Percentiles rank a stretch among this genome's conserved stretches.
These are phyloP conservation scores for Porcisia deanei DNA, from an alignment of 208 protist species.

Conservation along the genomic window DNA sequence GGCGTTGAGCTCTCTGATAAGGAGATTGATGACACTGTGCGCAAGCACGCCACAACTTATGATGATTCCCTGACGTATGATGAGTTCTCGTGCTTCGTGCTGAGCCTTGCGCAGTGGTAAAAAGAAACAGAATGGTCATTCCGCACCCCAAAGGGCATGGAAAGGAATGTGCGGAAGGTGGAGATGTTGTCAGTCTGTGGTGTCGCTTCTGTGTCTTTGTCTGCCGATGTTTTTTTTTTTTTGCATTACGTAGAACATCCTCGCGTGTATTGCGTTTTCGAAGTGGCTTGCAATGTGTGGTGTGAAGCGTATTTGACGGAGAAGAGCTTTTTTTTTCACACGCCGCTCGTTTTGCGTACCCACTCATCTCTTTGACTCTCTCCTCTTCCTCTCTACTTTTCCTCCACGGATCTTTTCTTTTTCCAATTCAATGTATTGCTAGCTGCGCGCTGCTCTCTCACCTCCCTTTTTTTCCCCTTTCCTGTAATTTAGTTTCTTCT, in stretches of 20 bases:
- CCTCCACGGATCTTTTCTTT: not conserved
- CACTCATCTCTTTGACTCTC: not conserved
- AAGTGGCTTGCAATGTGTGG: constrained; percentile 1
- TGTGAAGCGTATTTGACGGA: not conserved
- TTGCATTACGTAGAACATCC: not conserved
- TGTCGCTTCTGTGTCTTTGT: not conserved
- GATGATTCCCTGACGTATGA: constrained; percentile 83
- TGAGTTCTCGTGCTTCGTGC: constrained; percentile 91
- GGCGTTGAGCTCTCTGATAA: constrained; percentile 78
- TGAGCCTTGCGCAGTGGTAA: constrained; percentile 88
- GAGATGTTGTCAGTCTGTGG: constrained; percentile 2
- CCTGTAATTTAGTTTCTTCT: constrained; percentile 2
- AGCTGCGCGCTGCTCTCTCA: constrained; percentile 1
- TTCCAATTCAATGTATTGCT: constrained; percentile 10
- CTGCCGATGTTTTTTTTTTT: not conserved
- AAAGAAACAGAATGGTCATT: not conserved
- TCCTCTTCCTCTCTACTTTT: not conserved
- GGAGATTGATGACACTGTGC: constrained; percentile 74
- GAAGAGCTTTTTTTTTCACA: not conserved
- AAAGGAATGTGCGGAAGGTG: not conserved
- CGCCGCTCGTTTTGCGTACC: not conserved
- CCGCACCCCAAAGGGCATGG: constrained; percentile 7
- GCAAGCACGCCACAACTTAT: constrained; percentile 79
- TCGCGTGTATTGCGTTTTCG: constrained; percentile 13
- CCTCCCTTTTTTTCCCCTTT: not conserved